A percentile compares a stretch with the other conserved stretches of the same genome.
These are phyloP conservation scores for Aphanomyces astaci DNA, from an alignment of 352 stramenopile species.

Conservation along the genomic window DNA sequence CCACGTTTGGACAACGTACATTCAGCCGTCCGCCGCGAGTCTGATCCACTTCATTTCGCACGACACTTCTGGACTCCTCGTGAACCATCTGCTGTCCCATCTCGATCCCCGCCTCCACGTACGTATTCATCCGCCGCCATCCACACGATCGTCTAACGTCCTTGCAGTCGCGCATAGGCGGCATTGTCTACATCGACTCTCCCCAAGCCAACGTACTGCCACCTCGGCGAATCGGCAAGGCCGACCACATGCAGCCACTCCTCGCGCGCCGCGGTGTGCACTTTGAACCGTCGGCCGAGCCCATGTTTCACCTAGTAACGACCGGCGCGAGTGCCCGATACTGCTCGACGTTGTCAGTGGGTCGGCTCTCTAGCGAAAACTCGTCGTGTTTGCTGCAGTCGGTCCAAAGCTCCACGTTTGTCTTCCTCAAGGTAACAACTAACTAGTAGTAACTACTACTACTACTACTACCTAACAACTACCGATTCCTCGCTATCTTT, in stretches of 20 bases:
- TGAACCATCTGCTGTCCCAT: constrained; percentile 63
- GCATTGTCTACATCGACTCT: constrained; percentile 82
- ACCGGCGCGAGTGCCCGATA: constrained; percentile 56
- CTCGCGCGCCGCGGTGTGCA: constrained; percentile 68
- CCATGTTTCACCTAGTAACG: constrained; percentile 77
- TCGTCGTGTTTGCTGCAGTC: constrained; percentile 78
- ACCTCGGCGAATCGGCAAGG: constrained; percentile 36
- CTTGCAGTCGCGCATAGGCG: constrained; percentile 41
- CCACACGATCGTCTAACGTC: not conserved
- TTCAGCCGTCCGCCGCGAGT: constrained; percentile 65
- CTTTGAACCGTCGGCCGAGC: constrained; percentile 71
- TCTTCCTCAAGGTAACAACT: constrained; percentile 58
- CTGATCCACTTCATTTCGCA: constrained; percentile 83
- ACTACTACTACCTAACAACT: not conserved
- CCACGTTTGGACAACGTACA: constrained; percentile 85
- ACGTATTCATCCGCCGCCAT: not conserved
- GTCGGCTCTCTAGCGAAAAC: constrained; percentile 62
- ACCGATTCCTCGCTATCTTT: no score
- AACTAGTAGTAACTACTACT: not conserved
- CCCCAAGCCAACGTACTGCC: constrained; percentile 46
- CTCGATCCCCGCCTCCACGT: constrained; percentile 49
- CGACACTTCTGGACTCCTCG: constrained; percentile 52
- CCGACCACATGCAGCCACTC: constrained; percentile 38
- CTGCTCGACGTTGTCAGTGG: constrained; percentile 71
- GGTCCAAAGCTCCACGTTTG: constrained; percentile 80